Conservation (phyloP, 257 asterid species). For the Jaltomata sinuosa region DNA sequence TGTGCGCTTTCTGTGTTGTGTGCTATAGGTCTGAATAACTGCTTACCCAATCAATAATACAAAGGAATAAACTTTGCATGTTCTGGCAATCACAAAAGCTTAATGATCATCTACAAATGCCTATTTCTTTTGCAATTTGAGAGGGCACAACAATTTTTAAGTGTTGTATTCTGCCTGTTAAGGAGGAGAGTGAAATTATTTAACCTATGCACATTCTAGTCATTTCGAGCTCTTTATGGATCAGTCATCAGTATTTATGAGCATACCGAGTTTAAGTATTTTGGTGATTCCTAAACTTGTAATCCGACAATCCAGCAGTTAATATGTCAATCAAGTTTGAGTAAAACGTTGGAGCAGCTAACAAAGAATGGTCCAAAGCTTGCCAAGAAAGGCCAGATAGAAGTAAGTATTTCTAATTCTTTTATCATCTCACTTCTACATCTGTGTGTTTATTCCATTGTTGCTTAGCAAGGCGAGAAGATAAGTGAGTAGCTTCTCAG, state of each 20-base stretch:
- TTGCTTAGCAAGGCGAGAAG: background rate
- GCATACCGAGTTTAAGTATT: background rate
- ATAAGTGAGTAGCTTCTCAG: background rate
- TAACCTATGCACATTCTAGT: background rate
- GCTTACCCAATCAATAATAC: background rate
- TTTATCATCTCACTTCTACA: background rate
- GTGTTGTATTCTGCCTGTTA: background rate
- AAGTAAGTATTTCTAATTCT: background rate
- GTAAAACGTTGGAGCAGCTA: slow-evolving; percentile 10
- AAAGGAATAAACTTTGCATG: background rate
- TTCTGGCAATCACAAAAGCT: background rate
- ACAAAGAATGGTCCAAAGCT: slow-evolving; percentile 12
- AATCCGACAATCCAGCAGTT: background rate
- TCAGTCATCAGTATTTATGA: background rate
- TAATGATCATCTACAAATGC: background rate
- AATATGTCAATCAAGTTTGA: slow-evolving; percentile 17
- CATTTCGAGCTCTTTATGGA: background rate
- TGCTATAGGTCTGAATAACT: background rate
- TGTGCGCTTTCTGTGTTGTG: background rate
- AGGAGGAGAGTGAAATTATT: background rate
- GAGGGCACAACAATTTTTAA: background rate
- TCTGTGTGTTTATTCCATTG: background rate
- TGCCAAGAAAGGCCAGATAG: slow-evolving; percentile 14
- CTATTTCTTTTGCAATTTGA: background rate
- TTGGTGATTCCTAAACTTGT: background rate